phyloP scores from a whole-genome alignment of 805 yeast species.

The Maudiozyma serrabonitensis region DNA sequence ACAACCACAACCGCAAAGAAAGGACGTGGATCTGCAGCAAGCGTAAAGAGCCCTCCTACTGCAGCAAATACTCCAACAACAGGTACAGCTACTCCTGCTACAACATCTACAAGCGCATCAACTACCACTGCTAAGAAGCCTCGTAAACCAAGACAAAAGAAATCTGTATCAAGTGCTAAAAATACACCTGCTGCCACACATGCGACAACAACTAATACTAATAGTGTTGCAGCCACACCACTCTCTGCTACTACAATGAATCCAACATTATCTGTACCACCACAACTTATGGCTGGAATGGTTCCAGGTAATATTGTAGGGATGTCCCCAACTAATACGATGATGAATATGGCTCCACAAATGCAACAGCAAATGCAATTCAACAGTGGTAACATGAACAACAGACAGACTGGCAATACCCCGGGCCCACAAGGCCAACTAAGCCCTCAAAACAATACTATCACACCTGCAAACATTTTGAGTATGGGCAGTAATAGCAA shows the following conservation, averaged over 20 bases:
- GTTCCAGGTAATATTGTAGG: neutral
- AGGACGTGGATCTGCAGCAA: slow-evolving; percentile 8
- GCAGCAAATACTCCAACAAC: neutral
- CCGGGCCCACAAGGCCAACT: neutral
- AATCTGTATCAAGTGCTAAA: slow-evolving; percentile 3
- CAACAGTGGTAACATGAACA: neutral
- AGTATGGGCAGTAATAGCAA: slow-evolving; percentile 12
- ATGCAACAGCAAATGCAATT: neutral
- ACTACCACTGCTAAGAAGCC: slow-evolving; percentile 19
- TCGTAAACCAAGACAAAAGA: slow-evolving; percentile 19
- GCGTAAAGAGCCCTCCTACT: neutral
- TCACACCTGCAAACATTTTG: slow-evolving; percentile 10
- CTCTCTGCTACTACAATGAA: slow-evolving; percentile 2
- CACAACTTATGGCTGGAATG: neutral
- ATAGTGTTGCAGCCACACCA: slow-evolving; percentile 2
- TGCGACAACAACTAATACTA: neutral
- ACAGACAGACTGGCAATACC: neutral
- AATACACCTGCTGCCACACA: slow-evolving; percentile 5
- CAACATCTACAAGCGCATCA: slow-evolving; percentile 11
- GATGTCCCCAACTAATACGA: neutral
- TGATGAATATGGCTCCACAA: neutral
- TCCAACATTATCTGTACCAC: slow-evolving; percentile 1
- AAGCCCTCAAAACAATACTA: slow-evolving; percentile 3
- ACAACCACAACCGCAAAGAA: slow-evolving; percentile 16
- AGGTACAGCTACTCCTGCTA: neutral